Evolutionary conservation across 805 yeast species (phyloP).

Genomic region (Schwanniomyces vanrijiae): DNA sequence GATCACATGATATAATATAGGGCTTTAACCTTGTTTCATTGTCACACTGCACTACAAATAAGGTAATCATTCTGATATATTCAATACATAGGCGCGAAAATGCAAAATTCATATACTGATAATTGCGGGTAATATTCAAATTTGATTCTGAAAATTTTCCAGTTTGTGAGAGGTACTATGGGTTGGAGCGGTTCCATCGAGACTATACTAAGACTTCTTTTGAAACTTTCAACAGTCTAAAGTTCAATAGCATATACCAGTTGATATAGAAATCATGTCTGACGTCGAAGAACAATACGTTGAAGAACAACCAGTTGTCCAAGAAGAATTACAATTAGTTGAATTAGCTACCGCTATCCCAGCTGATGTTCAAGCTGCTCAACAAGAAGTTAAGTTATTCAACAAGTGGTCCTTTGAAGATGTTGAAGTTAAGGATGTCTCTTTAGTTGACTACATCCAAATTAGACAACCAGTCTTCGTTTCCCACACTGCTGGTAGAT

Average conservation of each 20-base stretch:
- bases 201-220: not conserved
- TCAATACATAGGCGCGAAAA: slow-evolving; percentile 3
- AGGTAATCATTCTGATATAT: slow-evolving; percentile 11
- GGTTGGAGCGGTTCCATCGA: not conserved
- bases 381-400: slow-evolving; percentile 95
- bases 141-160: slow-evolving; percentile 3
- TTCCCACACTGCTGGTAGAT: slow-evolving; percentile 99
- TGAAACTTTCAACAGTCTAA: not conserved
- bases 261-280: slow-evolving; percentile 60
- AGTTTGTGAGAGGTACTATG: not conserved
- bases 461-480: slow-evolving; percentile 96
- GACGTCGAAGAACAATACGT: slow-evolving; percentile 71
- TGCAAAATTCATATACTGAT: not conserved
- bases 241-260: not conserved
- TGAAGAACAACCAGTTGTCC: slow-evolving; percentile 71
- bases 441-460: slow-evolving; percentile 97
- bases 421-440: slow-evolving; percentile 95
- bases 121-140: slow-evolving; percentile 17
- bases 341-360: slow-evolving; percentile 96
- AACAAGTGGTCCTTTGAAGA: slow-evolving; percentile 99
- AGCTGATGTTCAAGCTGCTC: slow-evolving; percentile 93
- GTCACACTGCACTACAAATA: slow-evolving; percentile 6
- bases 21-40: slow-evolving; percentile 11
- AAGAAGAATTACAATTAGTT: slow-evolving; percentile 78
- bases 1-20: slow-evolving; percentile 13